Percentiles rank a stretch among this genome's conserved stretches.
These are phyloP conservation scores for Rubia occidens DNA, from an alignment of 305 asterid species.

Conservation along the genomic window DNA sequence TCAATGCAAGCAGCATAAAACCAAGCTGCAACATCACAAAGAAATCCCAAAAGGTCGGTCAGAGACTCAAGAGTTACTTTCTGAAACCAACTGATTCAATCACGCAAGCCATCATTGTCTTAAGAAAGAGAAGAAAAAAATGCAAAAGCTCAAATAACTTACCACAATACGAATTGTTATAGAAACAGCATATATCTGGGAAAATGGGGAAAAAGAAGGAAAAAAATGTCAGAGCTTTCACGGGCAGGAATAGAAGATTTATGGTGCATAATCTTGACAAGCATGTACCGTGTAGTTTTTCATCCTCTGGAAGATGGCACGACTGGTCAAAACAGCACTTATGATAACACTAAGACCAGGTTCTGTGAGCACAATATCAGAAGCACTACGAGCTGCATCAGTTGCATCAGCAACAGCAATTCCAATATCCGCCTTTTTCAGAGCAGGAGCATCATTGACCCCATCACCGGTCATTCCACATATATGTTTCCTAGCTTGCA, in stretches of 20 bases:
- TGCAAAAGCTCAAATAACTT: slow-evolving; percentile 22
- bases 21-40: slow-evolving; percentile 59
- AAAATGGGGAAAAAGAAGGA: slow-evolving; percentile 15
- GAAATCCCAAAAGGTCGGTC: slow-evolving; percentile 7
- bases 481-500: slow-evolving; percentile 95
- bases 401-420: slow-evolving; percentile 99
- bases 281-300: slow-evolving; percentile 84
- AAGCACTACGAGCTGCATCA: slow-evolving; percentile 99
- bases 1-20: slow-evolving; percentile 87
- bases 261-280: not conserved
- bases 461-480: slow-evolving; percentile 99
- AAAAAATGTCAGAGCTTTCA: slow-evolving; percentile 4
- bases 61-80: not conserved
- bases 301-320: slow-evolving; percentile 99
- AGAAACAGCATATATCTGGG: slow-evolving; percentile 98
- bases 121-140: not conserved
- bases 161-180: slow-evolving; percentile 99
- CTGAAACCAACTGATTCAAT: slow-evolving; percentile 1
- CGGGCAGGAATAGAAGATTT: not conserved
- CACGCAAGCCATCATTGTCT: not conserved
- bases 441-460: slow-evolving; percentile 96
- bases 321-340: slow-evolving; percentile 94
- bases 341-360: slow-evolving; percentile 98
- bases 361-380: slow-evolving; percentile 95
- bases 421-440: slow-evolving; percentile 96